A percentile compares a stretch with the other conserved stretches of the same genome.
Conservation (phyloP, 306 rosid genomes). For the Pterocarpus santalinus region DNA sequence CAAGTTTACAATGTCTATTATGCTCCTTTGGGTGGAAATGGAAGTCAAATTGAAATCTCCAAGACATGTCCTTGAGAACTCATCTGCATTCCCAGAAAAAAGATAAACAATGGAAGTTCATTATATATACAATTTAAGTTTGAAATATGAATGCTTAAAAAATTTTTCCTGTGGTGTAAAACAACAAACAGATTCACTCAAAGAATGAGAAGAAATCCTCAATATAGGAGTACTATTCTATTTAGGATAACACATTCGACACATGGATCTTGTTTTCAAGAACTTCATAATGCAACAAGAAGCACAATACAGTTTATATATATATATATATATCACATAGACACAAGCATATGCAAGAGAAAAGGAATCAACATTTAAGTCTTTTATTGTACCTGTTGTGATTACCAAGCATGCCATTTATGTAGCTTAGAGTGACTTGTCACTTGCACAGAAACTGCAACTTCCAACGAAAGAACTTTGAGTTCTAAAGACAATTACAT, state of each 20-base stretch:
- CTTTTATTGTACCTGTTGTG: background rate
- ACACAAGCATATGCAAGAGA: no score
- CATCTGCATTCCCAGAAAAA: conserved; percentile 36
- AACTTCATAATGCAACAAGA: background rate
- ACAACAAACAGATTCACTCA: no score
- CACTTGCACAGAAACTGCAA: background rate
- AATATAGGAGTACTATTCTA: no score
- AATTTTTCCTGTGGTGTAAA: no score
- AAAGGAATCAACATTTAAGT: no score
- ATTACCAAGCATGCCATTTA: background rate
- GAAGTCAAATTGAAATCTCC: conserved; percentile 48
- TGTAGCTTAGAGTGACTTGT: background rate
- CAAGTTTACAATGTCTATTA: conserved; percentile 44
- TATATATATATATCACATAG: no score
- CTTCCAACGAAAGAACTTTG: background rate
- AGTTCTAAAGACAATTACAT: no score
- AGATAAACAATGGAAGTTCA: background rate
- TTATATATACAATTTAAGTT: background rate
- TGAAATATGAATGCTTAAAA: background rate
- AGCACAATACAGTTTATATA: background rate
- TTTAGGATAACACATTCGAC: background rate
- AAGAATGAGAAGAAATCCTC: no score
- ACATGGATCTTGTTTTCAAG: background rate
- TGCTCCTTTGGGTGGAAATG: conserved; percentile 49
- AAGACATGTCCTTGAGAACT: conserved; percentile 46